phyloP scores from a whole-genome alignment of 495 filamentous ascomycete genomes.

The Parathielavia hyrcaniae region DNA sequence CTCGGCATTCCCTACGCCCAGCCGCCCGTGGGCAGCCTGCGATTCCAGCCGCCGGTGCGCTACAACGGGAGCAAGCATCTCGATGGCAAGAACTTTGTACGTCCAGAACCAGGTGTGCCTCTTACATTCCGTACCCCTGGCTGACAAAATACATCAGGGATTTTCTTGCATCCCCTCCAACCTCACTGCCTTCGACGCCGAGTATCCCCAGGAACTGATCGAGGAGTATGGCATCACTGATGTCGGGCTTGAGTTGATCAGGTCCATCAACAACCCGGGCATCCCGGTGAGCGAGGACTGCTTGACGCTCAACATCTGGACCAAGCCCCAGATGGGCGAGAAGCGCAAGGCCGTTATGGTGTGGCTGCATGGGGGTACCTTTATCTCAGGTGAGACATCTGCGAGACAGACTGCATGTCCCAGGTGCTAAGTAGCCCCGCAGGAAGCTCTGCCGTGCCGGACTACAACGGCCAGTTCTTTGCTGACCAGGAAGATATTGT shows the following conservation, averaged over 20 bases:
- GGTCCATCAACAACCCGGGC: neutral
- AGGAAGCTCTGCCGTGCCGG: conserved; percentile 8
- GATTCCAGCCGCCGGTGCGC: conserved; percentile 35
- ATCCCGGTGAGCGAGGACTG: conserved; percentile 45
- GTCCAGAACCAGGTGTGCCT: neutral
- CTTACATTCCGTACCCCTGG: neutral
- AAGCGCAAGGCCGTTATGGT: conserved; percentile 27
- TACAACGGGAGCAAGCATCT: conserved; percentile 54
- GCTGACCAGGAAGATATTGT: conserved; percentile 10
- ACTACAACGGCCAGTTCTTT: conserved; percentile 9
- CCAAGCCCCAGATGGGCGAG: conserved; percentile 13
- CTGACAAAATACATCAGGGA: neutral
- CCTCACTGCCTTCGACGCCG: conserved; percentile 1
- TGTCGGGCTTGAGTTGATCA: neutral
- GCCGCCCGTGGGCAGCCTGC: conserved; percentile 41
- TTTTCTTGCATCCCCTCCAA: neutral
- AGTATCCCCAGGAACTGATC: conserved; percentile 1
- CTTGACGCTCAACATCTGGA: conserved; percentile 50
- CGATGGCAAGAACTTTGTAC: conserved; percentile 36
- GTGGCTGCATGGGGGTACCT: conserved; percentile 29
- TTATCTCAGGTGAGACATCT: conserved; percentile 33
- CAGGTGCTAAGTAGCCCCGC: neutral
- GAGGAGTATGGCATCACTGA: conserved; percentile 7
- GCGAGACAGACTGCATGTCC: conserved; percentile 13
- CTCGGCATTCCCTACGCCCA: conserved; percentile 52